Conservation (phyloP, 192 early-diverging fungal species). For the Backusella circina region DNA sequence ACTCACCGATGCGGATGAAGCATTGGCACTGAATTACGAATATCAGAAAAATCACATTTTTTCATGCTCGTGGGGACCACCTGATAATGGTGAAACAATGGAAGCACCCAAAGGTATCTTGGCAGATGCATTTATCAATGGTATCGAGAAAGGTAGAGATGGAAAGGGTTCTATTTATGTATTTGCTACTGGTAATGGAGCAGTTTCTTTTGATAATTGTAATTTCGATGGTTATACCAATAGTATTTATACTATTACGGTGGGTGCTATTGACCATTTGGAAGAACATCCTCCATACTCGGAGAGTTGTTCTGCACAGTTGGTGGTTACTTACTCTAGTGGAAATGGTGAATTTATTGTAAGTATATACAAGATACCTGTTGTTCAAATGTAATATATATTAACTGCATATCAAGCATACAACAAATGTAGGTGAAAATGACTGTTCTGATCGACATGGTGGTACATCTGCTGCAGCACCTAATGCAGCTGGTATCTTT, state of each 20-base stretch:
- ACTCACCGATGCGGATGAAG: conserved; percentile 79
- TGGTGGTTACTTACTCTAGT: conserved; percentile 87
- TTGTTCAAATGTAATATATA: no score
- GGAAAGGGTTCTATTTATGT: conserved; percentile 87
- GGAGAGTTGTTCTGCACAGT: conserved; percentile 84
- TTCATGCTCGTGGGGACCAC: conserved; percentile 85
- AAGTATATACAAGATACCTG: conserved; percentile 25
- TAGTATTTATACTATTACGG: conserved; percentile 91
- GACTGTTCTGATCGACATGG: conserved; percentile 71
- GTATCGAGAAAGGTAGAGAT: conserved; percentile 64
- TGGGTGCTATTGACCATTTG: conserved; percentile 79
- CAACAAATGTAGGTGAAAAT: conserved; percentile 72
- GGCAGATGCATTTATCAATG: conserved; percentile 71
- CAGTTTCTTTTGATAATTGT: conserved; percentile 75
- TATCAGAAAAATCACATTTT: conserved; percentile 82
- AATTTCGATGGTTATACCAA: conserved; percentile 98
- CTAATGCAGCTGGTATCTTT: conserved; percentile 82
- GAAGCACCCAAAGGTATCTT: conserved; percentile 72
- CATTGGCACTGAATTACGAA: conserved; percentile 73
- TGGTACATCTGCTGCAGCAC: conserved; percentile 92
- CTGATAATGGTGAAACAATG: conserved; percentile 73
- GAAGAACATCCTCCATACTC: conserved; percentile 82
- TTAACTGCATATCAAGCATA: conserved; percentile 40
- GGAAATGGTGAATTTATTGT: conserved; percentile 76
- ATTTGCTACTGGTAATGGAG: conserved; percentile 95